These are phyloP conservation scores for Vigna nakashimae DNA, from an alignment of 306 rosid species.

Conservation along the genomic window DNA sequence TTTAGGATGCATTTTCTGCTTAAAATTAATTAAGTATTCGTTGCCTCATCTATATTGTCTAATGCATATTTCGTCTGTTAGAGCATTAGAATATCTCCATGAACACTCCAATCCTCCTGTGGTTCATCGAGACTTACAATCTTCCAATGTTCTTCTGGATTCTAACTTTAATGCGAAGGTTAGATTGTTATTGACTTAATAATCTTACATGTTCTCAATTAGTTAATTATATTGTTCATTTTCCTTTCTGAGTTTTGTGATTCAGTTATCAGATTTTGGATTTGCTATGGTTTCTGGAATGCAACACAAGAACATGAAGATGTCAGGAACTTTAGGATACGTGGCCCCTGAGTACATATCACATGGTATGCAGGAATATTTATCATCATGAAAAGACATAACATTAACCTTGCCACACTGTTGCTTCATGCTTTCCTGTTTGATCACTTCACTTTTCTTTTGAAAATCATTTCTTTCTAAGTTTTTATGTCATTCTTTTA, in stretches of 20 bases:
- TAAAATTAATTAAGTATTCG: not conserved
- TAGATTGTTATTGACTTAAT: constrained; percentile 32
- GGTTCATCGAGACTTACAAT: constrained; percentile 80
- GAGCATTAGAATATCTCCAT: constrained; percentile 92
- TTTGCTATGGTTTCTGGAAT: constrained; percentile 68
- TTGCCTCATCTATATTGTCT: constrained; percentile 26
- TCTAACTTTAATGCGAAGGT: constrained; percentile 89
- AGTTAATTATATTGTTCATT: constrained; percentile 10
- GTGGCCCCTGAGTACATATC: constrained; percentile 86
- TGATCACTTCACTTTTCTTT: not conserved
- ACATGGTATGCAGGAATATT: constrained; percentile 64
- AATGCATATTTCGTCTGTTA: constrained; percentile 43
- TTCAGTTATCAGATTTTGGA: constrained; percentile 91
- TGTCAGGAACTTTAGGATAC: constrained; percentile 77
- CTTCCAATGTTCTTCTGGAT: constrained; percentile 88
- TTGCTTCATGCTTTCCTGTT: not conserved
- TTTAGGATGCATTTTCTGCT: constrained; percentile 19
- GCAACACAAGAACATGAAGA: constrained; percentile 69
- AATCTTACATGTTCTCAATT: constrained; percentile 10
- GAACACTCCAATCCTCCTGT: constrained; percentile 83
- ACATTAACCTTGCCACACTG: not conserved
- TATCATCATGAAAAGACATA: constrained; percentile 11
- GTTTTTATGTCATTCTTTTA: too few species aligned
- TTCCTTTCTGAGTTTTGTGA: constrained; percentile 49
- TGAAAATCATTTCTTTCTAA: too few species aligned